A percentile compares a stretch with the other conserved stretches of the same genome.
Conservation (phyloP, 2,329 filamentous ascomycete species). For the Ophiostoma australiae region DNA sequence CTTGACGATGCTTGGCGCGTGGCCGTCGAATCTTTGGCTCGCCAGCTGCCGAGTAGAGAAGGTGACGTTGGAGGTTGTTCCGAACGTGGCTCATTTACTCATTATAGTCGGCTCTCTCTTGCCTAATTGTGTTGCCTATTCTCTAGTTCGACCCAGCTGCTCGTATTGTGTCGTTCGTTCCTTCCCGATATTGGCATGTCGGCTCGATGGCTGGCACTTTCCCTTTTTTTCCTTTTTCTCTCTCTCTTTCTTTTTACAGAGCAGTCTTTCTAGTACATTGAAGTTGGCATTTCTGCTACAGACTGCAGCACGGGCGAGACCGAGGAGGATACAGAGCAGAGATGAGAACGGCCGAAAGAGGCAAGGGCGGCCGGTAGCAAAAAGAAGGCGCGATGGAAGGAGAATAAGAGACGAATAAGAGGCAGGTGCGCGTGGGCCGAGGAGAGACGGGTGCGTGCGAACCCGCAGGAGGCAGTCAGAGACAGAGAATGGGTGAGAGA, state of each 20-base stretch:
- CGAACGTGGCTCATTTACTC: slow-evolving; percentile 12
- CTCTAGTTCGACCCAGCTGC: neutral
- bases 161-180: neutral
- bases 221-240: neutral
- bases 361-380: neutral
- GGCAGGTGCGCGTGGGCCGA: slow-evolving; percentile 9
- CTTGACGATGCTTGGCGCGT: neutral
- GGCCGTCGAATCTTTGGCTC: neutral
- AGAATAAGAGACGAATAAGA: neutral
- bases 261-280: neutral
- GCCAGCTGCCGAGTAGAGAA: neutral
- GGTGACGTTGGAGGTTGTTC: neutral
- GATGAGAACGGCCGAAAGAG: neutral
- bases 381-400: neutral
- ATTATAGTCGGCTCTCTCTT: slow-evolving; percentile 10
- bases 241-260: neutral
- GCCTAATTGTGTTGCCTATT: slow-evolving; percentile 8
- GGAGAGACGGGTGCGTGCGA: slow-evolving; percentile 2
- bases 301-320: neutral
- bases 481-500: neutral
- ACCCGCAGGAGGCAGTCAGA: neutral
- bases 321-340: neutral
- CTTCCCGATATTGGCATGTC: slow-evolving; percentile 1
- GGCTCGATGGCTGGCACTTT: neutral
- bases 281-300: neutral